phyloP scores from a whole-genome alignment of 2,329 filamentous ascomycete species.

The Arthrobotrys sinensis region DNA sequence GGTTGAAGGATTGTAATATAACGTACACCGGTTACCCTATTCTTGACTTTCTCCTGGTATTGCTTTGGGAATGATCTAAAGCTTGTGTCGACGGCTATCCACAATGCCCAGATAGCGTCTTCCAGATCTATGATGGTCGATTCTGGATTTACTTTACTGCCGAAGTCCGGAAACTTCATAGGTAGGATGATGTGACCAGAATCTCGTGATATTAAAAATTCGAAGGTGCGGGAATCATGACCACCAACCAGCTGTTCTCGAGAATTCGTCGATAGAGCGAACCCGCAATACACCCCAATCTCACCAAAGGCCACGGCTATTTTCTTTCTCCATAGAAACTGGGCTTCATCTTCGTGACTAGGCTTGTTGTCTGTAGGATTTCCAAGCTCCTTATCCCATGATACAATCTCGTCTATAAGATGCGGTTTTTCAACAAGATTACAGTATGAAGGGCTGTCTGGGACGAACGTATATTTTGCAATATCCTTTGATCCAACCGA shows the following conservation, averaged over 20 bases:
- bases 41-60: not conserved
- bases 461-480: not conserved
- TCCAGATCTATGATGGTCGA: not conserved
- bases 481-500: not conserved
- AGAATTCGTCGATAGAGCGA: not conserved
- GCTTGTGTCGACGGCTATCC: constrained; percentile 19
- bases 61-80: not conserved
- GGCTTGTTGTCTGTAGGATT: not conserved
- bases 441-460: not conserved
- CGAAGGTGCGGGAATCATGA: not conserved
- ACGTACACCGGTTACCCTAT: not conserved
- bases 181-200: constrained; percentile 9
- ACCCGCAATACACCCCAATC: not conserved
- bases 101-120: constrained; percentile 43
- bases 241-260: not conserved
- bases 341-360: not conserved
- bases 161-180: constrained; percentile 1
- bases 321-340: constrained; percentile 12
- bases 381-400: constrained; percentile 10
- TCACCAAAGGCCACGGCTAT: not conserved
- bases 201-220: constrained; percentile 4
- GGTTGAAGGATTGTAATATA: constrained; percentile 30
- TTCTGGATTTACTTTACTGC: not conserved
- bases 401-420: constrained; percentile 7
- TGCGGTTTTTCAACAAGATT: not conserved